These are phyloP conservation scores for Vaucheria bursata DNA, from an alignment of 352 stramenopile species.

Conservation along the genomic window DNA sequence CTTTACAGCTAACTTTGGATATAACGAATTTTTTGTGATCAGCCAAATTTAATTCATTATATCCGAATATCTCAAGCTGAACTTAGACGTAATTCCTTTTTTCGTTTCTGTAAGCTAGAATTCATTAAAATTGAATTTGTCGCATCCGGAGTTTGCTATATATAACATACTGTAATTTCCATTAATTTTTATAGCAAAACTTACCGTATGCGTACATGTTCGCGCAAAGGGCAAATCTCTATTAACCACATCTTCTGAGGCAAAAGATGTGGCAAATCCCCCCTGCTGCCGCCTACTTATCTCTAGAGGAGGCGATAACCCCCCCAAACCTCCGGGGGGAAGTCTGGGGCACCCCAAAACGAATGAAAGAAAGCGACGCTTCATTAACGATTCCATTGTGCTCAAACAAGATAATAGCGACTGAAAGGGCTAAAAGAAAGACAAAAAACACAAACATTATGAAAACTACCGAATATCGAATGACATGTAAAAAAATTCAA, in stretches of 20 bases:
- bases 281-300: conserved; percentile 25
- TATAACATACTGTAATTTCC: neutral
- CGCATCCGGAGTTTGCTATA: no score
- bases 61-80: no score
- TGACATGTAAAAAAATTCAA: no score
- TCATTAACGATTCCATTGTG: conserved; percentile 20
- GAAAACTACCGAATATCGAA: no score
- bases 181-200: neutral
- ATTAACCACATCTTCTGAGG: conserved; percentile 22
- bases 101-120: no score
- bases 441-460: no score
- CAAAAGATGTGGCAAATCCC: conserved; percentile 16
- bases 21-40: neutral
- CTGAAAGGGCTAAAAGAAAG: conserved; percentile 39
- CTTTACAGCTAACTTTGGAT: neutral
- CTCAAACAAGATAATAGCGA: conserved; percentile 22
- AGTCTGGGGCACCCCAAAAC: conserved; percentile 37
- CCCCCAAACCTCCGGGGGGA: conserved; percentile 28
- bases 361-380: conserved; percentile 34
- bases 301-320: conserved; percentile 27
- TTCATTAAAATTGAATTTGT: no score
- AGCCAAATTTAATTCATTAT: no score
- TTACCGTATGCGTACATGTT: conserved; percentile 34
- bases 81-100: neutral
- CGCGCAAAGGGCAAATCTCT: conserved; percentile 28